Conservation (phyloP, 495 filamentous ascomycete genomes). For the Parmelia sp. region DNA sequence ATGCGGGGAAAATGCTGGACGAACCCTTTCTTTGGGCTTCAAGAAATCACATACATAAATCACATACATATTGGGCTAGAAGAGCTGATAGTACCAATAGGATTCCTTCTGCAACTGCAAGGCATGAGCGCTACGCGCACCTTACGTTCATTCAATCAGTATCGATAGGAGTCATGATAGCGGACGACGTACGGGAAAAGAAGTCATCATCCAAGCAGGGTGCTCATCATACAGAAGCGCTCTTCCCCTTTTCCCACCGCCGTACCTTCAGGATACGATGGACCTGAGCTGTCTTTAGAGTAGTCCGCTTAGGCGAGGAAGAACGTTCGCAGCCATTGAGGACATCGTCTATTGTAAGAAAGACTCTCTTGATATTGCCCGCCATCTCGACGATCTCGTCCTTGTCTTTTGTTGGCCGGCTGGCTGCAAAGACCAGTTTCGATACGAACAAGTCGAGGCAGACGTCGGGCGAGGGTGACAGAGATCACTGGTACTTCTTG, state of each 20-base stretch:
- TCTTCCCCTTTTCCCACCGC: neutral
- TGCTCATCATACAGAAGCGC: neutral
- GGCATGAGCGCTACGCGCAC: constrained; percentile 11
- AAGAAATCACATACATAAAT: constrained; percentile 7
- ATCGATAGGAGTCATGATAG: neutral
- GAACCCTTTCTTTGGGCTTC: neutral
- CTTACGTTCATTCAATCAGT: constrained; percentile 8
- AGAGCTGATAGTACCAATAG: constrained; percentile 1
- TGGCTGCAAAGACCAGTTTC: neutral
- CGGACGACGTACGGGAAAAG: neutral
- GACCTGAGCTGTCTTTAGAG: neutral
- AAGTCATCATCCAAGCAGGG: neutral
- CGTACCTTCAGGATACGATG: neutral
- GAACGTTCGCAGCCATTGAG: neutral
- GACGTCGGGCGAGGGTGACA: neutral
- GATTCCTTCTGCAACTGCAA: constrained; percentile 1
- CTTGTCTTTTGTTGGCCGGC: neutral
- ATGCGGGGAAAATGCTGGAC: neutral
- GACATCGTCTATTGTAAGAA: neutral
- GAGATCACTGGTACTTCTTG: neutral
- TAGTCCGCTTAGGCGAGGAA: neutral
- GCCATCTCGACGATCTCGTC: neutral
- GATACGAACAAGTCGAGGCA: neutral
- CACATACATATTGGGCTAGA: constrained; percentile 4
- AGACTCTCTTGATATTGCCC: neutral